Evolutionary conservation across 768 basidiomycete species (phyloP), one percentile per base, ranked within the genome.

Genomic region (Sistotremastrum suecicum): DNA sequence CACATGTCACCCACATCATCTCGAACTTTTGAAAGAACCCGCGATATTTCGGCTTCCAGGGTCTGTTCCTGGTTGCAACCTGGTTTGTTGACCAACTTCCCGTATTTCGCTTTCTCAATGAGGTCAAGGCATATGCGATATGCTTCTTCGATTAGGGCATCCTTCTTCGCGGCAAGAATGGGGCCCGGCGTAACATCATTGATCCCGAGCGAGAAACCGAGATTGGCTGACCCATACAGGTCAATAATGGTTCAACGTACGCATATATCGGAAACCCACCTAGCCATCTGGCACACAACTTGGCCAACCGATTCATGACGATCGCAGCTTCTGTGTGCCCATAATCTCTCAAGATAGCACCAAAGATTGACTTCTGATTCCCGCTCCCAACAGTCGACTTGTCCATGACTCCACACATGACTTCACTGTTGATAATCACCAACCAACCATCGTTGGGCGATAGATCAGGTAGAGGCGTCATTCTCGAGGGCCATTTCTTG

Each of bases 401-500:
- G 67, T 99, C 95, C 81, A 98, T 94, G 10, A 90, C 86, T 39
- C 95, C 95, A 55, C 92, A 97, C 90, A 98, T 99, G 54, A 99
- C 89, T 63, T 99, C 92, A 57, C 86, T 90, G 60, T 98, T 99
- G 51, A 91, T 79, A 45, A 99, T 78, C 39, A 99, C 95, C 30
- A 99, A 74, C 80, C 88, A 98, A 1, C 94, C 94, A 54, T 99
- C 95, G 57, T 99, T 98, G 0, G 94, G 92, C 7, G 87, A 84
- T 60, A 99, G 70, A 54, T 99, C 95, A 10, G 76, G 72, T 37
- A 77, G 78, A 3, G 76, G 74, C 43, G 49, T 49, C 65, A 76
- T 75, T 38, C 73, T 66, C 33, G 58, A 54, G 3, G 81, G 76
- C 53, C 80, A 86, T 54, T 74, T 66, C 31, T 69, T 69, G 7